Evolutionary conservation across 495 filamentous ascomycete species (phyloP), one percentile per base, ranked within the genome.

Genomic region (Physcia stellaris): DNA sequence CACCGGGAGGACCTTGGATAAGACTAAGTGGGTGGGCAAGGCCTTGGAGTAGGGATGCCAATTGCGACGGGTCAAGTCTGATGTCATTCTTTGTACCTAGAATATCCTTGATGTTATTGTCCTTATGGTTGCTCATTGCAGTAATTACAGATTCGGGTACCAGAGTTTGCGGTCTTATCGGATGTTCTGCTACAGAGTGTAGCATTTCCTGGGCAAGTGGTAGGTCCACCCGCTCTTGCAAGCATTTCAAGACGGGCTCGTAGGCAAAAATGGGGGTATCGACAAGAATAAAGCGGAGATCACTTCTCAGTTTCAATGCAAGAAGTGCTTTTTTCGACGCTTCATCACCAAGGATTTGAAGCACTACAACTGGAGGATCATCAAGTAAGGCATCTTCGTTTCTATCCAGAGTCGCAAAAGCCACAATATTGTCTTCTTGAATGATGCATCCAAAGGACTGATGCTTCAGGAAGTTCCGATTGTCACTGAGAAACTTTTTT

Each of bases 1-100:
- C 62, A 80, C 79, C 80, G 56, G 83, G 83, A 0, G 83, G 82
- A 0, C 83, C 83, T 56, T 87, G 81, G 11, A 86, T 78, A 1
- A 79, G 48, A 47, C 73, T 75, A 3, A 86, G 60, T 10, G 51
- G 53, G 16, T 68, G 70, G 0, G 42, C 58, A 24, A 87, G 46
- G 0, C 73, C 72, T 3, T 61, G 51, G 9, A 75, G 19, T 0
- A 87, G 45, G 13, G 78, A 78, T 1, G 58, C 42, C 4, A 64
- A 50, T 40, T 87, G 81, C 0, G 78, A 75, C 0, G 48, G 23
- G 39, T 85, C 80, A 2, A 83, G 51, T 1, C 36, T 50, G 9
- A 75, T 50, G 6, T 47, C 23, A 9, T 56, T 54, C 5, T 36
- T 20, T 2, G 52, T 55, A 0, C 41, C 28, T 6, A 71, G 36